Conservation (phyloP, 2,329 filamentous ascomycete genomes). For the Xylariaceae sp. region DNA sequence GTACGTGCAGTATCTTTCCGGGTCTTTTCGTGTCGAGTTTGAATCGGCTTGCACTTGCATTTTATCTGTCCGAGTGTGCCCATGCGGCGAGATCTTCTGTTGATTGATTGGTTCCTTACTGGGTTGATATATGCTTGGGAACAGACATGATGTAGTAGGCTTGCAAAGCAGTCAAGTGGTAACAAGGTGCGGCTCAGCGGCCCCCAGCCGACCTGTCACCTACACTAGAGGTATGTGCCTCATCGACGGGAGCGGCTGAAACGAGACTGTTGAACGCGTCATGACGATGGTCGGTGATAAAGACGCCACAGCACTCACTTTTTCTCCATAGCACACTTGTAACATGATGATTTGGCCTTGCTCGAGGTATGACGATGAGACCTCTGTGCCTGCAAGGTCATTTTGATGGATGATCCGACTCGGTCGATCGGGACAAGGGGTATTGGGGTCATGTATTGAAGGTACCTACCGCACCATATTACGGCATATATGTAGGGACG, state of each 20-base stretch:
- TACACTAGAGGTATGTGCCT: too few relatives aligned
- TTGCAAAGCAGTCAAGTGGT: conserved; percentile 21
- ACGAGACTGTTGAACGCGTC: conserved; percentile 23
- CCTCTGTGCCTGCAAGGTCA: conserved; percentile 4
- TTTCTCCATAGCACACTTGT: neutral
- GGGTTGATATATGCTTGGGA: neutral
- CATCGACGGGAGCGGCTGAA: conserved; percentile 27
- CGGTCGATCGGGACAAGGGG: conserved; percentile 32
- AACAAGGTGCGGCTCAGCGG: conserved; percentile 34
- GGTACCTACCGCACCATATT: conserved; percentile 21
- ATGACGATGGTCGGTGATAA: conserved; percentile 10
- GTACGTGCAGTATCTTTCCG: neutral
- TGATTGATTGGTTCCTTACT: conserved; percentile 14
- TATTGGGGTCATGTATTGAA: conserved; percentile 15
- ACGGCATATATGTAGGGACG: conserved; percentile 6
- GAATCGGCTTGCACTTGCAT: neutral
- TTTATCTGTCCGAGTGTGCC: neutral
- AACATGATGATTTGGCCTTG: conserved; percentile 3
- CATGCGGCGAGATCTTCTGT: conserved; percentile 3
- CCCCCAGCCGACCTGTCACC: conserved; percentile 23
- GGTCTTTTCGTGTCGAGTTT: neutral
- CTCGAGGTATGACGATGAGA: neutral
- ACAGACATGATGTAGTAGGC: conserved; percentile 6
- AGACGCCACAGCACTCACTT: neutral
- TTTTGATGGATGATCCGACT: conserved; percentile 32